Conservation (phyloP, 2,329 filamentous ascomycete genomes). For the Sarocladium oryzae region DNA sequence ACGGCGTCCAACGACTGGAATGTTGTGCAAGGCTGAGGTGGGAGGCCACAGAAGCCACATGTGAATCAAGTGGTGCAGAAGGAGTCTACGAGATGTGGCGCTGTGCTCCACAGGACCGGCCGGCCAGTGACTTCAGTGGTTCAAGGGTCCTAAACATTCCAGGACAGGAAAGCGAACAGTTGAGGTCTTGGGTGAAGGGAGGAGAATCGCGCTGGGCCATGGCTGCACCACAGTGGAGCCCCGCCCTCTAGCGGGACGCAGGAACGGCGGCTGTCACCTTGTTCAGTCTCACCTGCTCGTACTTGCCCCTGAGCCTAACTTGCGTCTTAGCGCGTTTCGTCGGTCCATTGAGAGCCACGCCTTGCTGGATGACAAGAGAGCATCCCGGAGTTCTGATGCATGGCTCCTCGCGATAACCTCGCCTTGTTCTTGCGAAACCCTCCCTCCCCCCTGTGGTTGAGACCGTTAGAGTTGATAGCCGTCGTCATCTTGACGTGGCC, state of each 20-base stretch:
- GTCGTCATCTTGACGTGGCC: neutral
- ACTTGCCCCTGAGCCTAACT: conserved; percentile 16
- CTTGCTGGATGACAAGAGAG: neutral
- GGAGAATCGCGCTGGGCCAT: neutral
- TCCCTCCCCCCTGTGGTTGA: neutral
- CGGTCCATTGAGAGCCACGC: neutral
- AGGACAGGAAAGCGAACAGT: neutral
- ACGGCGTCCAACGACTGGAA: neutral
- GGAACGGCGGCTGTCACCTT: conserved; percentile 19
- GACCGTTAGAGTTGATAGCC: neutral
- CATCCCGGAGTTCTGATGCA: neutral
- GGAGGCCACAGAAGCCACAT: too few species aligned
- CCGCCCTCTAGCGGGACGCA: conserved; percentile 16
- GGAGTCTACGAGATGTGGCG: neutral
- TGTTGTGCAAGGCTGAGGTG: neutral
- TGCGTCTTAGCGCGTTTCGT: conserved; percentile 8
- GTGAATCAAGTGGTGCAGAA: too few species aligned
- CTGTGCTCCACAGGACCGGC: too few species aligned
- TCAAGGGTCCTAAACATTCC: too few species aligned
- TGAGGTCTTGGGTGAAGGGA: neutral
- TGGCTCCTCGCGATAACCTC: conserved; percentile 3
- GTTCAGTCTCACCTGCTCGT: conserved; percentile 13
- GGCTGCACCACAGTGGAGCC: neutral
- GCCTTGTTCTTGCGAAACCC: too few species aligned
- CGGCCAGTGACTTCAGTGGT: too few species aligned